Conservation (phyloP, 345 rosid genomes). For the Euphorbia lathyris region DNA sequence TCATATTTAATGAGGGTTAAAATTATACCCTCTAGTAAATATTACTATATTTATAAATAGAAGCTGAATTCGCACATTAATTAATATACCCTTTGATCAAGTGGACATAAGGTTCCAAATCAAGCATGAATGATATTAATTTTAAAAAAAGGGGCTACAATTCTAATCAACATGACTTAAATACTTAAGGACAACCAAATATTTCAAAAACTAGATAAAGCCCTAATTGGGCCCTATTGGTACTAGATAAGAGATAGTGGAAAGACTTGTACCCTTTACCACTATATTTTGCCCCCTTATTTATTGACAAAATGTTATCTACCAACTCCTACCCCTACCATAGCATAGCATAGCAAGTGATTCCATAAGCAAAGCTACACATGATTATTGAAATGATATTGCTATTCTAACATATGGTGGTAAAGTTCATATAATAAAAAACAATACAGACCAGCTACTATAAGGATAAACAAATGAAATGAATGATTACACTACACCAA, state of each 20-base stretch:
- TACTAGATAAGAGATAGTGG: not conserved
- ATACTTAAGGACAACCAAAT: not conserved
- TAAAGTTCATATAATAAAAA: not conserved
- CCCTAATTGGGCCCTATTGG: constrained; percentile 2
- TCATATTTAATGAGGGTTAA: no score
- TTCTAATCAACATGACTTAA: no score
- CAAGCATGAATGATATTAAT: not conserved
- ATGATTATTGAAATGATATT: not conserved
- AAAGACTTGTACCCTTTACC: constrained; percentile 1
- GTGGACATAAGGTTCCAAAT: not conserved
- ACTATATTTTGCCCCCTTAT: not conserved
- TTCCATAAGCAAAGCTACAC: not conserved
- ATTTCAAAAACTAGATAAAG: no score
- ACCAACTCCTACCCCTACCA: not conserved
- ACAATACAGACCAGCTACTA: not conserved
- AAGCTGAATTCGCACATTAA: no score
- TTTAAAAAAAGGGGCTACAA: not conserved
- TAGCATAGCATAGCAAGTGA: not conserved
- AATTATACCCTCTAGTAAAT: no score
- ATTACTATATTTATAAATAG: no score
- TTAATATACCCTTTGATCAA: not conserved
- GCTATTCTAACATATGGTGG: not conserved
- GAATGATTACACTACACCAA: no score
- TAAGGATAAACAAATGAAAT: not conserved
- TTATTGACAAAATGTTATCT: not conserved